A percentile compares a stretch with the other conserved stretches of the same genome.
These are phyloP conservation scores for Mollisiaceae sp. DNA, from an alignment of 2,329 filamentous ascomycete genomes.

Conservation along the genomic window DNA sequence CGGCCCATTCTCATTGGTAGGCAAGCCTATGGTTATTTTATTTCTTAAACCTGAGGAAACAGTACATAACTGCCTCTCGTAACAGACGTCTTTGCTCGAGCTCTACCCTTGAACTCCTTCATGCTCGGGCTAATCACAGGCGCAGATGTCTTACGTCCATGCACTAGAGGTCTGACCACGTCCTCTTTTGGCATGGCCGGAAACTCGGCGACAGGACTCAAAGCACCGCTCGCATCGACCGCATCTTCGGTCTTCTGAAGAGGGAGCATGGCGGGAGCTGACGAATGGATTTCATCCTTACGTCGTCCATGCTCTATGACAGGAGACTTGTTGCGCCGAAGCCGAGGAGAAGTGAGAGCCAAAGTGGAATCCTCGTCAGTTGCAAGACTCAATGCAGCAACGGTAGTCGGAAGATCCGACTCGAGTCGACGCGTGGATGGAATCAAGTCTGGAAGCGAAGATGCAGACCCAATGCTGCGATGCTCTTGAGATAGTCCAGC, in stretches of 20 bases:
- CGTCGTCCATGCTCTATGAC: slow-evolving; percentile 26
- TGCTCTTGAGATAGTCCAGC: slow-evolving; percentile 32
- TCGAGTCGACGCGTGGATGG: slow-evolving; percentile 33
- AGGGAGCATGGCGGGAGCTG: slow-evolving; percentile 3
- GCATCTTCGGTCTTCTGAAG: slow-evolving; percentile 5
- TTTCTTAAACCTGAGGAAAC: slow-evolving; percentile 34
- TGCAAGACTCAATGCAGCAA: slow-evolving; percentile 20
- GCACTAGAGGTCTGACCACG: slow-evolving; percentile 19
- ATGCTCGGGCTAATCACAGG: slow-evolving; percentile 33
- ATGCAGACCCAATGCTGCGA: slow-evolving; percentile 37
- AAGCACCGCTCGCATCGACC: slow-evolving; percentile 16
- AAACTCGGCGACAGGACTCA: slow-evolving; percentile 40
- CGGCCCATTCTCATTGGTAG: slow-evolving; percentile 3
- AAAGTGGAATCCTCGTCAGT: slow-evolving; percentile 20
- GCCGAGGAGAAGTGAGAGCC: slow-evolving; percentile 19
- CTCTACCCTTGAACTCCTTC: slow-evolving; percentile 32
- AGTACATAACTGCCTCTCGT: slow-evolving; percentile 39
- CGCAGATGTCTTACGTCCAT: slow-evolving; percentile 40
- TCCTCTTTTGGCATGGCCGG: slow-evolving; percentile 9
- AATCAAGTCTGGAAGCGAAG: slow-evolving; percentile 43
- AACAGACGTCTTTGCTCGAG: slow-evolving; percentile 34
- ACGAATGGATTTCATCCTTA: slow-evolving; percentile 25
- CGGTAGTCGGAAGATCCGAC: slow-evolving; percentile 23
- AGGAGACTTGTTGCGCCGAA: slow-evolving; percentile 30
- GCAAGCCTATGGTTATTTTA: neutral